phyloP scores from a whole-genome alignment of 2,329 filamentous ascomycete genomes.

The Onygenales sp. region DNA sequence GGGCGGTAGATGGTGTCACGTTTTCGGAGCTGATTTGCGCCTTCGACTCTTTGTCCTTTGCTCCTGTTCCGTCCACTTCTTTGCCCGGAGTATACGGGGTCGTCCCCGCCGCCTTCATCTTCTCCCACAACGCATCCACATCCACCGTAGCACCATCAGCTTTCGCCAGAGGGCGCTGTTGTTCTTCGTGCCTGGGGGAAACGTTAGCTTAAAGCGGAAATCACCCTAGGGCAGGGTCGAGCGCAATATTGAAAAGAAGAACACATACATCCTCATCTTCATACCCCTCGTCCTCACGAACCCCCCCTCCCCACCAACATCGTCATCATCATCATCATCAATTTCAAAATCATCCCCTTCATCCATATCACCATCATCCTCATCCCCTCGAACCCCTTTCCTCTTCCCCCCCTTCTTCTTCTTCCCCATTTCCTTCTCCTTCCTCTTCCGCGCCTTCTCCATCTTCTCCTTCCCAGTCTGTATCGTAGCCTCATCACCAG shows the following conservation, averaged over 20 bases:
- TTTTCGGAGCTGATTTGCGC: slow-evolving; percentile 4
- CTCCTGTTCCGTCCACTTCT: not conserved
- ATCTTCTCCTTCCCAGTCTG: slow-evolving; percentile 35
- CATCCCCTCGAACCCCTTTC: slow-evolving; percentile 21
- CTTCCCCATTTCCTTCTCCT: slow-evolving; percentile 32
- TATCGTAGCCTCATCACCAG: slow-evolving; percentile 49
- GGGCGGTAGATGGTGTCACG: not conserved
- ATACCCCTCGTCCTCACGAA: slow-evolving; percentile 47
- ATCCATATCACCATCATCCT: slow-evolving; percentile 26
- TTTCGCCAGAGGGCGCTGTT: slow-evolving; percentile 36
- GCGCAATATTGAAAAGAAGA: not conserved
- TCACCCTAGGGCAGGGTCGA: not conserved
- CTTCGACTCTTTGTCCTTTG: slow-evolving; percentile 8
- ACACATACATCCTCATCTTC: slow-evolving; percentile 36
- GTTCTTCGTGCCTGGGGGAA: slow-evolving; percentile 34
- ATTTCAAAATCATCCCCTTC: slow-evolving; percentile 19
- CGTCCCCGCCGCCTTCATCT: slow-evolving; percentile 35
- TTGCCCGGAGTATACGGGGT: slow-evolving; percentile 5
- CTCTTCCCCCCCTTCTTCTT: slow-evolving; percentile 24
- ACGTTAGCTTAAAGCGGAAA: not conserved
- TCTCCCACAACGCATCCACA: slow-evolving; percentile 45
- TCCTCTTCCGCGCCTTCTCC: slow-evolving; percentile 32
- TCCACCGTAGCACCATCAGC: slow-evolving; percentile 44
- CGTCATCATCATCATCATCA: slow-evolving; percentile 21
- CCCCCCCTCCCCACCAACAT: slow-evolving; percentile 39